Evolutionary conservation across 2,329 filamentous ascomycete genomes (phyloP).

Genomic region (Pseudogymnoascus sp.): DNA sequence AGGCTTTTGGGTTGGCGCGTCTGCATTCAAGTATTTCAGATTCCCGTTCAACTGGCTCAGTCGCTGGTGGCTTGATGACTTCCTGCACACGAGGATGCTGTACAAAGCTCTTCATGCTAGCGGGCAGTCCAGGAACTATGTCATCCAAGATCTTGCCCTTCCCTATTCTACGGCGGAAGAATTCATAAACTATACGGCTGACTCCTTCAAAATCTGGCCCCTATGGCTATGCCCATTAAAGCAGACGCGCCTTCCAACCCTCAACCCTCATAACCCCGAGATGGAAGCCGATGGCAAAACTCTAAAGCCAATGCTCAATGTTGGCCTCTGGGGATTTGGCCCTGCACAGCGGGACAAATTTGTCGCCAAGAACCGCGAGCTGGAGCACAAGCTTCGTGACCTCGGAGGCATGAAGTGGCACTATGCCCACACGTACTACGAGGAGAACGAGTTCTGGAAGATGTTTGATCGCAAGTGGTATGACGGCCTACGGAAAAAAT

Average conservation of each 20-base stretch:
- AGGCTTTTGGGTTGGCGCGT: slow-evolving; percentile 56
- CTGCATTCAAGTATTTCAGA: slow-evolving; percentile 54
- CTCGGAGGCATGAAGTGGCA: slow-evolving; percentile 80
- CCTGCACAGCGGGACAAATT: slow-evolving; percentile 51
- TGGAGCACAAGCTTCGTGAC: slow-evolving; percentile 62
- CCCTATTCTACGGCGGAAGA: slow-evolving; percentile 44
- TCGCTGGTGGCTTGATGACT: slow-evolving; percentile 51
- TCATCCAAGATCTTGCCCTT: slow-evolving; percentile 57
- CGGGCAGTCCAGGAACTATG: slow-evolving; percentile 46
- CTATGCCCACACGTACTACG: slow-evolving; percentile 80
- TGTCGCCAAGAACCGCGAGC: slow-evolving; percentile 58
- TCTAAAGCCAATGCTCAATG: slow-evolving; percentile 47
- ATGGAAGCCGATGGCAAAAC: slow-evolving; percentile 22
- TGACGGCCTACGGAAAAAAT: slow-evolving; percentile 54
- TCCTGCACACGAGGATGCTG: slow-evolving; percentile 54
- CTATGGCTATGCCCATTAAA: slow-evolving; percentile 52
- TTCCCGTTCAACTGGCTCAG: slow-evolving; percentile 54
- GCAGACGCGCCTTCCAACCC: slow-evolving; percentile 27
- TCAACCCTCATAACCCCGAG: slow-evolving; percentile 26
- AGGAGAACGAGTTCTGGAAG: slow-evolving; percentile 62
- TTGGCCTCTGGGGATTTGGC: slow-evolving; percentile 75
- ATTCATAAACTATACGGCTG: slow-evolving; percentile 47
- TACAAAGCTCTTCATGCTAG: slow-evolving; percentile 56
- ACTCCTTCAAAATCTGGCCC: slow-evolving; percentile 42
- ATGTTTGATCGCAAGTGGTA: slow-evolving; percentile 57